Evolutionary conservation across 2,329 filamentous ascomycete genomes (phyloP), one percentile per base, ranked within the genome.

Genomic region (Scytalidium sp.): DNA sequence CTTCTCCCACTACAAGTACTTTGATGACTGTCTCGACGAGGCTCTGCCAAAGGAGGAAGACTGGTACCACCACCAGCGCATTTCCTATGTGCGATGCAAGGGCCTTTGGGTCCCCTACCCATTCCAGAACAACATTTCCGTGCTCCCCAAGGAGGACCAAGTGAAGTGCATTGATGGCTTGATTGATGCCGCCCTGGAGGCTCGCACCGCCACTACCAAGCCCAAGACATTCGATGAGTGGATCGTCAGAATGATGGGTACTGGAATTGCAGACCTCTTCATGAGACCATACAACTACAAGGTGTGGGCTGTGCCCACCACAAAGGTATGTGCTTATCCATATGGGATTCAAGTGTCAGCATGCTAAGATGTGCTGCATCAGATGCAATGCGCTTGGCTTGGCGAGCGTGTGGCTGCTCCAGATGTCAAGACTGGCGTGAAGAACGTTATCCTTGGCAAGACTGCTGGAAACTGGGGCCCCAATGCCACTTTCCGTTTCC

Each of bases 211-310:
- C 66, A 93, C 84, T 75, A 90, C 84, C 59, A 97, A 97, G 80
- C 94, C 94, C 63, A 87, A 92, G 79, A 81, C 95, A 76, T 99
- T 99, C 64, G 94, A 99, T 67, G 91, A 99, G 78, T 97, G 92
- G 92, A 97, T 97, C 66, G 70, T 97, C 63, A 85, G 94, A 65
- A 95, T 88, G 78, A 92, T 88, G 75, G 94, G 94, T 64, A 76
- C 83, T 63, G 93, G 93, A 63, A 81, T 99, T 65, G 93, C 92
- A 60, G 85, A 99, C 70, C 80, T 93, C 63, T 99, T 99, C 83
- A 99, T 99, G 94, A 83, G 94, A 64, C 94, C 94, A 48, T 99
- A 99, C 82, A 99, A 99, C 84, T 99, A 87, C 85, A 99, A 99
- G 79, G 94, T 99, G 69, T 99, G 94, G 94, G 94, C 94, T 56